Conservation (phyloP, 2,329 filamentous ascomycete species). For the Exophiala sideris region DNA sequence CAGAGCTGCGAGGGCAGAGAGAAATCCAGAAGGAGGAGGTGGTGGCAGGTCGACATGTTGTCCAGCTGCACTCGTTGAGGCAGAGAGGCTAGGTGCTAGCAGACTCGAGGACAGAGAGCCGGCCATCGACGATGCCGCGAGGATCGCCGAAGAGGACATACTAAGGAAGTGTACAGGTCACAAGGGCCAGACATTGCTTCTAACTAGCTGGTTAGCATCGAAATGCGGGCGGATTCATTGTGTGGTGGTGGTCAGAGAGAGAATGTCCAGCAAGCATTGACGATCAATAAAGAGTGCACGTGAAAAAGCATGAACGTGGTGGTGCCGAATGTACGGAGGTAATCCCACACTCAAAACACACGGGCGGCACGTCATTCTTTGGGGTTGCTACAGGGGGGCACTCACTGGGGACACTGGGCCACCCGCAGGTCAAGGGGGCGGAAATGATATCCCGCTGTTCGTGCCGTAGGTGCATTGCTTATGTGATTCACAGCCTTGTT, state of each 20-base stretch:
- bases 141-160: constrained; percentile 4
- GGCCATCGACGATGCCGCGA: constrained; percentile 8
- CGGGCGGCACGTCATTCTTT: too few relatives aligned
- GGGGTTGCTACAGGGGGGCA: too few relatives aligned
- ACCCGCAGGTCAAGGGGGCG: too few relatives aligned
- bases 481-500: too few relatives aligned
- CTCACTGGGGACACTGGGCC: too few relatives aligned
- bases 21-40: constrained; percentile 13
- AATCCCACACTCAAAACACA: too few relatives aligned
- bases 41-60: constrained; percentile 4
- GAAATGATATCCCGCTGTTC: too few relatives aligned
- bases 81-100: background rate
- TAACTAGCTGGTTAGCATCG: constrained; percentile 9
- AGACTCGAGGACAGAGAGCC: constrained; percentile 9
- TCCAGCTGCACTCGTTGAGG: constrained; percentile 11
- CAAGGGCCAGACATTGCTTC: constrained; percentile 15
- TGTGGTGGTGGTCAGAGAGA: constrained; percentile 2
- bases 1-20: constrained; percentile 17
- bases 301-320: constrained; percentile 7
- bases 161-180: constrained; percentile 9
- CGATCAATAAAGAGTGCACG: constrained; percentile 18
- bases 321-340: background rate
- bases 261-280: constrained; percentile 11
- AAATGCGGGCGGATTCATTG: constrained; percentile 7
- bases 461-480: too few relatives aligned